Evolutionary conservation across 2,329 filamentous ascomycete genomes (phyloP), one percentile per base, ranked within the genome.

Genomic region (Neonectria coccinea): DNA sequence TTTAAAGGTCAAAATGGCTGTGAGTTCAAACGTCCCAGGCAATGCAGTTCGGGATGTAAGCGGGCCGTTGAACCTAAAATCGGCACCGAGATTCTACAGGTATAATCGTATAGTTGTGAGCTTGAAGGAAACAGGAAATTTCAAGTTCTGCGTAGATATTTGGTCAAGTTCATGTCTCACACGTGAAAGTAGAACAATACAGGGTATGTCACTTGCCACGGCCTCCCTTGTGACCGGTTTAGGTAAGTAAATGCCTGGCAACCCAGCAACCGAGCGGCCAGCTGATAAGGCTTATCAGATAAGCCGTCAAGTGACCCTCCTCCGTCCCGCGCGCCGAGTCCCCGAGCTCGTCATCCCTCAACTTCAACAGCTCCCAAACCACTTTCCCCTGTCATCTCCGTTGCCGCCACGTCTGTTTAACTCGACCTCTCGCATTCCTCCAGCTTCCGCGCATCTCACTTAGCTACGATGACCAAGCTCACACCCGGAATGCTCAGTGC

Each of bases 401-500:
- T 56, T 39, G 11, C 44, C 31, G 22, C 56, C n/a, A 25, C 14
- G 20, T 14, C 25, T 7, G 14, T 55, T 33, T 9, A 51, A 4
- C 22, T 33, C n/a, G 50, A 56, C 50, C n/a, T 9, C n/a, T 29
- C 31, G 39, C 16, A 31, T 45, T 41, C 27, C 12, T 47, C 36
- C 67, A 68, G 59, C 62, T 69, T 56, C 51, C 39, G 41, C 53
- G 47, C 16, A 56, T 48, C 41, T 67, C 31, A 36, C 55, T 48
- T 57, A 9, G 6, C 25, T 57, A 68, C 52, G 65, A 85, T 86
- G 84, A 83, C 81, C 48, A 79, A 78, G 64, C 79, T 82, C 67
- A 82, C 82, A 1, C 75, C 82, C 65, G 79, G 82, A 20, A 81
- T 80, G 70, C 74, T 83, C 65, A 80, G 79, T 64, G 76, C 80